A percentile compares a stretch with the other conserved stretches of the same genome.
These are phyloP conservation scores for Eucalyptus sp. DNA, from an alignment of 345 rosid species.

Conservation along the genomic window DNA sequence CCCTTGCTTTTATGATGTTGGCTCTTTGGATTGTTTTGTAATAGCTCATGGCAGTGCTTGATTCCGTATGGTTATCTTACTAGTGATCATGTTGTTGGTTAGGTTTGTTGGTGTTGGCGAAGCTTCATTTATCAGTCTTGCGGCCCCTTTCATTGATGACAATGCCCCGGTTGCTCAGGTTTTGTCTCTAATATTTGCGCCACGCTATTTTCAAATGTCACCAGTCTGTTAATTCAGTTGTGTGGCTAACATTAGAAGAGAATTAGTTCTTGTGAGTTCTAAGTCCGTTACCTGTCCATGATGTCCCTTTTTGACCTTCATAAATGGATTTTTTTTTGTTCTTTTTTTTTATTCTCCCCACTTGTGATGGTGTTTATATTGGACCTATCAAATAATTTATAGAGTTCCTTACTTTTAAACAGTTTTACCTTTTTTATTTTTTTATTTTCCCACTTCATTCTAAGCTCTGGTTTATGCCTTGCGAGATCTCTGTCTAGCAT, in stretches of 20 bases:
- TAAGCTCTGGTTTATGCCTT: neutral
- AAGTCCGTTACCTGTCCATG: neutral
- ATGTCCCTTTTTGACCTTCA: neutral
- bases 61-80: neutral
- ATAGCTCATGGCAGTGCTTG: neutral
- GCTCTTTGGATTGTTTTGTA: neutral
- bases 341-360: neutral
- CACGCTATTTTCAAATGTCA: neutral
- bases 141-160: slow-evolving; percentile 96
- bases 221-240: neutral
- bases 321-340: neutral
- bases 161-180: slow-evolving; percentile 87
- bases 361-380: neutral
- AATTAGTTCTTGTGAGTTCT: neutral
- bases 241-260: neutral
- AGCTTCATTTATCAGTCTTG: slow-evolving; percentile 95
- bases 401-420: neutral
- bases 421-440: neutral
- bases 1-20: neutral
- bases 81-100: slow-evolving; percentile 1
- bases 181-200: neutral
- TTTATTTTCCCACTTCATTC: neutral
- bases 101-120: slow-evolving; percentile 99
- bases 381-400: neutral
- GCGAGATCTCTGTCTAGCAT: neutral